Conservation (phyloP, 306 rosid genomes). For the Fagus crenata region DNA sequence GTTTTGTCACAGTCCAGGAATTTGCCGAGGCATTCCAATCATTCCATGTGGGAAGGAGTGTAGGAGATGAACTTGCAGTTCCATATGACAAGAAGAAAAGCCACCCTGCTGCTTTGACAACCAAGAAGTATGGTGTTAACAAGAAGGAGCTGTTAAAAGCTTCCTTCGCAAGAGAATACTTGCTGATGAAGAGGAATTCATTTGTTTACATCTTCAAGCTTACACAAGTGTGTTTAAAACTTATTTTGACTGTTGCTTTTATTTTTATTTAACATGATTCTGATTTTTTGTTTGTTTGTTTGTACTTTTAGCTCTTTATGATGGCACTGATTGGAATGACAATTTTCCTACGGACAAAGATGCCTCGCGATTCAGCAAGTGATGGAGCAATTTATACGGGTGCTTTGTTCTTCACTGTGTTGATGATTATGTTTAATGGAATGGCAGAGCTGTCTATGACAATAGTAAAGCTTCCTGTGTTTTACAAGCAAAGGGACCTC, state of each 20-base stretch:
- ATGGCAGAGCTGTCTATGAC: slow-evolving; percentile 46
- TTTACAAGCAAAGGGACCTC: slow-evolving; percentile 50
- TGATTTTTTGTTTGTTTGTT: neutral
- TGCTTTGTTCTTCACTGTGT: slow-evolving; percentile 34
- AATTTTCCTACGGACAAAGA: slow-evolving; percentile 35
- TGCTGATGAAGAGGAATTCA: slow-evolving; percentile 52
- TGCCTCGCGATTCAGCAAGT: slow-evolving; percentile 25
- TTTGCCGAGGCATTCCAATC: slow-evolving; percentile 42
- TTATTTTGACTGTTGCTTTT: neutral
- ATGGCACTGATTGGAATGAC: slow-evolving; percentile 36
- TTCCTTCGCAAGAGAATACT: slow-evolving; percentile 34
- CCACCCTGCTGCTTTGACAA: slow-evolving; percentile 46
- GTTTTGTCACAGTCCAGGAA: slow-evolving; percentile 32
- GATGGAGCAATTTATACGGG: slow-evolving; percentile 38
- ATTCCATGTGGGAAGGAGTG: slow-evolving; percentile 36
- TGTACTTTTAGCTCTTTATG: slow-evolving; percentile 24
- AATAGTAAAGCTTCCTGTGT: slow-evolving; percentile 46
- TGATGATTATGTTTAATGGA: slow-evolving; percentile 41
- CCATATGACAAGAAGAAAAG: slow-evolving; percentile 42
- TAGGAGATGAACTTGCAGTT: slow-evolving; percentile 42
- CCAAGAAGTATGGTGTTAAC: slow-evolving; percentile 34
- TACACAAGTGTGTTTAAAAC: slow-evolving; percentile 27
- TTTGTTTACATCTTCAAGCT: slow-evolving; percentile 44
- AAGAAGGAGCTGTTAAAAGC: slow-evolving; percentile 42
- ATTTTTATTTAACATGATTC: neutral